These are phyloP conservation scores for Ustilago nuda DNA, from an alignment of 1,284 basidiomycete genomes.

Conservation along the genomic window DNA sequence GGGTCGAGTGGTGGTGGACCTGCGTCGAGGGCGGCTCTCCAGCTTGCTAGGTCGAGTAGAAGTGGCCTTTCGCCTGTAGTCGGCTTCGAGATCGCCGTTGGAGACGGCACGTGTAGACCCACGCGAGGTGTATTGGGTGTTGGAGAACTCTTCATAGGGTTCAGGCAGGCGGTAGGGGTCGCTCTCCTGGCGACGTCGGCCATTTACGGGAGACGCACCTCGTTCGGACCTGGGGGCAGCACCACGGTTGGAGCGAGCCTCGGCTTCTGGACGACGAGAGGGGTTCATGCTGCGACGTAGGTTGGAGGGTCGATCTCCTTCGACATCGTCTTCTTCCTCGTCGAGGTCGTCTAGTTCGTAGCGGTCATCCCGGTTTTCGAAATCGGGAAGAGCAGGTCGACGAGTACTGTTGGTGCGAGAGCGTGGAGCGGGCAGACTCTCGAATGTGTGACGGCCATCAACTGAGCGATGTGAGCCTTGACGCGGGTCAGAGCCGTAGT, in stretches of 20 bases:
- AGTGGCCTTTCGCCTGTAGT: slow-evolving; percentile 12
- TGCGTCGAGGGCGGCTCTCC: slow-evolving; percentile 17
- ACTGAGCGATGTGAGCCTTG: slow-evolving; percentile 14
- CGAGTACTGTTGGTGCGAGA: slow-evolving; percentile 22
- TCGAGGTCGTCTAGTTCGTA: slow-evolving; percentile 32
- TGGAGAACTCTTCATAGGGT: slow-evolving; percentile 44
- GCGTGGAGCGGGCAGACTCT: slow-evolving; percentile 24
- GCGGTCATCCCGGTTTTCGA: slow-evolving; percentile 17
- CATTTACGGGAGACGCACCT: slow-evolving; percentile 10
- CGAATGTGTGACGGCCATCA: slow-evolving; percentile 19
- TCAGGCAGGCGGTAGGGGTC: slow-evolving; percentile 35
- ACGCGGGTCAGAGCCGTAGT: slow-evolving; percentile 18
- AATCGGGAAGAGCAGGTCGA: slow-evolving; percentile 31
- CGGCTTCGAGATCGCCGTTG: slow-evolving; percentile 17
- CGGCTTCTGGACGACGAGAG: slow-evolving; percentile 16
- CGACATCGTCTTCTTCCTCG: slow-evolving; percentile 24
- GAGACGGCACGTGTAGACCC: slow-evolving; percentile 16
- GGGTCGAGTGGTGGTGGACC: slow-evolving; percentile 1
- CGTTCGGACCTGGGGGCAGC: slow-evolving; percentile 17
- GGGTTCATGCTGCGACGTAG: slow-evolving; percentile 23
- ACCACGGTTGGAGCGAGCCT: neutral
- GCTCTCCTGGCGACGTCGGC: slow-evolving; percentile 33
- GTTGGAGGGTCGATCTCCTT: slow-evolving; percentile 15
- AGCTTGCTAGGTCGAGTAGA: neutral
- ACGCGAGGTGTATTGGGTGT: slow-evolving; percentile 20